These are phyloP conservation scores for Russula abietina DNA, from an alignment of 768 basidiomycete species.

Conservation along the genomic window DNA sequence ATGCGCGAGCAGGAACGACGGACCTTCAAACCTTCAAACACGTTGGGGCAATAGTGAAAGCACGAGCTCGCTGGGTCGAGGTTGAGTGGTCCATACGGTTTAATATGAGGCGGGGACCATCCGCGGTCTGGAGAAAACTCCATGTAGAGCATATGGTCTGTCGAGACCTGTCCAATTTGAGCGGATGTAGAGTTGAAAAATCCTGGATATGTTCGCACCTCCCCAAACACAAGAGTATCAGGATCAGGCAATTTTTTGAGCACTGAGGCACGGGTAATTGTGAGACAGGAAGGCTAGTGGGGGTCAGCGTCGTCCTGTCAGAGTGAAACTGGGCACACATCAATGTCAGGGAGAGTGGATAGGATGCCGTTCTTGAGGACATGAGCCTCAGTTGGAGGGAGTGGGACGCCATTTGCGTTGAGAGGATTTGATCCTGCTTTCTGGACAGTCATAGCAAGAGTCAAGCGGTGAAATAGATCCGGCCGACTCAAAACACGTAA, in stretches of 20 bases:
- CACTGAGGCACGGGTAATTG: conserved; percentile 39
- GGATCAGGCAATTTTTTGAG: conserved; percentile 48
- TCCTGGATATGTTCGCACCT: conserved; percentile 35
- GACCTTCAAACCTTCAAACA: conserved; percentile 68
- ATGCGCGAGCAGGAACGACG: conserved; percentile 23
- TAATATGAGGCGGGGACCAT: conserved; percentile 69
- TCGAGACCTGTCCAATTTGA: conserved; percentile 40
- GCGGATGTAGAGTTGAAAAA: neutral
- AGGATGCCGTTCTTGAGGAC: conserved; percentile 20
- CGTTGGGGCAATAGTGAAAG: conserved; percentile 56
- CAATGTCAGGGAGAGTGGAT: conserved; percentile 16
- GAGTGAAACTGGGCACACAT: conserved; percentile 12
- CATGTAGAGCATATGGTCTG: conserved; percentile 73
- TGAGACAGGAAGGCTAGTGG: conserved; percentile 50
- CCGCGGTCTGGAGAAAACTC: conserved; percentile 57
- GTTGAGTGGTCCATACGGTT: conserved; percentile 55
- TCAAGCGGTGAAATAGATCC: neutral
- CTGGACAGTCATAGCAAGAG: conserved; percentile 3
- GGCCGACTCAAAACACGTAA: neutral
- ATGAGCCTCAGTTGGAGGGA: conserved; percentile 11
- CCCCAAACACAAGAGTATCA: conserved; percentile 50
- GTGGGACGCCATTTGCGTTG: conserved; percentile 16
- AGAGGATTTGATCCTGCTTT: conserved; percentile 3
- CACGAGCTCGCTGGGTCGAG: conserved; percentile 52
- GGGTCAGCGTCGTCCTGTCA: neutral